phyloP scores from a whole-genome alignment of 139 green algal genomes.

The Pseudopediastrum boryanum region DNA sequence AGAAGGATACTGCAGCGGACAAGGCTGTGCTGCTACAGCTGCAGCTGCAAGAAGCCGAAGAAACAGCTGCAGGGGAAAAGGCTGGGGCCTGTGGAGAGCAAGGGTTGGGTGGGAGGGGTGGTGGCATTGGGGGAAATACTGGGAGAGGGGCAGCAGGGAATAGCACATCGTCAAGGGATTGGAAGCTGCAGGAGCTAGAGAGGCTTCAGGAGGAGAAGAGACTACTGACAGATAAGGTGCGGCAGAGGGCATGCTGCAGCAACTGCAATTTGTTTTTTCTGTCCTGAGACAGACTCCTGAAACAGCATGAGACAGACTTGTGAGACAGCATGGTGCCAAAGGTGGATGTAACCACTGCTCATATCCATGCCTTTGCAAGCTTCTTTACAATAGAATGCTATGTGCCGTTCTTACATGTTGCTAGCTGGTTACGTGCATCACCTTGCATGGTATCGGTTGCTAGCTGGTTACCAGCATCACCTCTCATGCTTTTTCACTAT shows the following conservation, averaged over 20 bases:
- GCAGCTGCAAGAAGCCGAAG: background rate
- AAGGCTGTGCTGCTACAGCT: background rate
- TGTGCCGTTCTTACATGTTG: no score
- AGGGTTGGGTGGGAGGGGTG: background rate
- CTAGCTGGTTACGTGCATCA: no score
- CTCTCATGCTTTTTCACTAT: no score
- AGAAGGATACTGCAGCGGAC: background rate
- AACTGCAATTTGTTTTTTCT: no score
- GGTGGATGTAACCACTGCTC: no score
- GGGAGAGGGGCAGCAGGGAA: background rate
- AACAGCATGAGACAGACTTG: no score
- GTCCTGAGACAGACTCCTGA: no score
- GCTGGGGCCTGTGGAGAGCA: background rate
- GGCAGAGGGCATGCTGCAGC: background rate
- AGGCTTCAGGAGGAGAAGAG: conserved; percentile 18
- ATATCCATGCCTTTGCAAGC: no score
- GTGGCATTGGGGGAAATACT: background rate
- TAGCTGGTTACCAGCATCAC: no score
- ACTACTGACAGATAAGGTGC: conserved; percentile 18
- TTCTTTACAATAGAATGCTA: no score
- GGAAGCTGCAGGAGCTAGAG: conserved; percentile 36
- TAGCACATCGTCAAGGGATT: background rate
- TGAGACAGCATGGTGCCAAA: no score
- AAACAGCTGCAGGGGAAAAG: background rate
- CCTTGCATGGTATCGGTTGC: no score